Percentiles rank a stretch among this genome's conserved stretches.
phyloP scores from a whole-genome alignment of 306 rosid genomes.

The Mimosa bimucronata region DNA sequence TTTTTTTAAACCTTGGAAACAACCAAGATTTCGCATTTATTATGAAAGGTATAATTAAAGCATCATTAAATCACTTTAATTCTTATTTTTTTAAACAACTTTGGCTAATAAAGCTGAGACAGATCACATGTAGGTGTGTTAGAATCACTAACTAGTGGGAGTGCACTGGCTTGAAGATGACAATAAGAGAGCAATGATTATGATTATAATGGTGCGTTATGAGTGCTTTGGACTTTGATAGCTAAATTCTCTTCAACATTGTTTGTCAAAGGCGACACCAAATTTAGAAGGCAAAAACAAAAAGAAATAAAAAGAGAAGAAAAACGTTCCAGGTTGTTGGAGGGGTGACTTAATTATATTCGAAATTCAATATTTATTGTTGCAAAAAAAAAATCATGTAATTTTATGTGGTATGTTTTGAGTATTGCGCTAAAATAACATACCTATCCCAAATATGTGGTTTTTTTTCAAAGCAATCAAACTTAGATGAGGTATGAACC shows the following conservation, averaged over 20 bases:
- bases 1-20: no score
- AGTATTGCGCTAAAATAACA: background rate
- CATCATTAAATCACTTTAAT: background rate
- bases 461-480: no score
- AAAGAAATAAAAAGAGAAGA: no score
- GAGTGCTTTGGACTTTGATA: slow-evolving; percentile 4
- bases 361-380: background rate
- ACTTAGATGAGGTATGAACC: no score
- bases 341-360: background rate
- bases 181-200: slow-evolving; percentile 20
- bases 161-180: slow-evolving; percentile 26
- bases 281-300: no score
- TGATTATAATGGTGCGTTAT: slow-evolving; percentile 15
- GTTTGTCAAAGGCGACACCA: background rate
- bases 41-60: background rate
- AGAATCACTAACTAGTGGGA: slow-evolving; percentile 15
- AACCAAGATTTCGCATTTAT: no score
- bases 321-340: slow-evolving; percentile 1
- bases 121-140: slow-evolving; percentile 27
- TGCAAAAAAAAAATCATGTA: background rate
- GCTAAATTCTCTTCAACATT: background rate
- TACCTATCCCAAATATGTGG: background rate
- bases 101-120: slow-evolving; percentile 24
- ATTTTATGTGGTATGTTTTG: background rate
- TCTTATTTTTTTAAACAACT: background rate